A percentile compares a stretch with the other conserved stretches of the same genome.
Evolutionary conservation across 2,329 filamentous ascomycete genomes (phyloP).

Genomic region (Clarireedia monteithiana): DNA sequence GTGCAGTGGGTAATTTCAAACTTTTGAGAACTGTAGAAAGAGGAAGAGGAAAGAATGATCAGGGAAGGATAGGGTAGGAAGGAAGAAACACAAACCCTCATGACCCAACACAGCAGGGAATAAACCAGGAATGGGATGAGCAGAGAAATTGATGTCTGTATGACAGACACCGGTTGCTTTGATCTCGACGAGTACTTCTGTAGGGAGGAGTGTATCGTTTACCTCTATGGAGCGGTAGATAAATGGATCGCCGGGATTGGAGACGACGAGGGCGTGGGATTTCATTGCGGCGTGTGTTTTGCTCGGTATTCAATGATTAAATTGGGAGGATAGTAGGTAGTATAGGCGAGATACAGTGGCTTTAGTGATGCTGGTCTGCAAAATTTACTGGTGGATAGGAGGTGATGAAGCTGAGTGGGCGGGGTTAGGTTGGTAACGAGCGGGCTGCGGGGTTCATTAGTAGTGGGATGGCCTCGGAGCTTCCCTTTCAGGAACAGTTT

Average conservation of each 20-base stretch:
- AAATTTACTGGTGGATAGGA: too few relatives aligned
- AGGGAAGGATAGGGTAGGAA: too few relatives aligned
- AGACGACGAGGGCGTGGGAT: constrained; percentile 3
- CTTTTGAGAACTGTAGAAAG: neutral
- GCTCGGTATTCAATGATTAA: too few relatives aligned
- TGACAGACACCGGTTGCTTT: constrained; percentile 31
- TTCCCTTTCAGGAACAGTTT: too few relatives aligned
- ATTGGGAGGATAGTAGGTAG: too few relatives aligned
- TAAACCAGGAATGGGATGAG: constrained; percentile 12
- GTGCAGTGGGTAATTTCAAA: neutral
- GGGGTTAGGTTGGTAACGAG: too few relatives aligned
- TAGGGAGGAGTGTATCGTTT: constrained; percentile 13
- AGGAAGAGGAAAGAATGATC: too few relatives aligned
- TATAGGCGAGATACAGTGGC: too few relatives aligned
- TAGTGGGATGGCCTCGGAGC: too few relatives aligned
- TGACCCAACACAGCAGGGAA: constrained; percentile 28
- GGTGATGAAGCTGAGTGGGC: too few relatives aligned
- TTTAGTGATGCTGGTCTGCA: too few relatives aligned
- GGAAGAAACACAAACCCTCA: constrained; percentile 19
- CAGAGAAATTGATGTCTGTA: constrained; percentile 17
- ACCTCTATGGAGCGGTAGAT: constrained; percentile 6
- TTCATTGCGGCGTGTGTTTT: neutral
- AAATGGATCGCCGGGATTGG: constrained; percentile 1
- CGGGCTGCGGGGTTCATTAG: too few relatives aligned
- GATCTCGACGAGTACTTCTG: constrained; percentile 32